Evolutionary conservation across 1,284 basidiomycete species (phyloP).

Genomic region (Moniliophthora roreri): DNA sequence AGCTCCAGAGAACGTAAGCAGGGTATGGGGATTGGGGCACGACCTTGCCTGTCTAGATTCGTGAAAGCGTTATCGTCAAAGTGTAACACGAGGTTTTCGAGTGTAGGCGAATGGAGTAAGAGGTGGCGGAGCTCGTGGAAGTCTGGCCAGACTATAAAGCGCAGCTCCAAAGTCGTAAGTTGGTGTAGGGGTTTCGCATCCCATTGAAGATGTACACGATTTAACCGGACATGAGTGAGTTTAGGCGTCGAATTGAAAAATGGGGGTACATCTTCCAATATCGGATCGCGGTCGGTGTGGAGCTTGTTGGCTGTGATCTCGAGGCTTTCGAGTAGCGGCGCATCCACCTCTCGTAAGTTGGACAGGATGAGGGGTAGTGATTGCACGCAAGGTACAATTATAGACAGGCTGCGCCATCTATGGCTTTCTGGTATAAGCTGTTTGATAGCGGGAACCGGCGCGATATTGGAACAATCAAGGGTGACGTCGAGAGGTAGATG

Average conservation of each 20-base stretch:
- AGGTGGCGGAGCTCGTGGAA: conserved; percentile 13
- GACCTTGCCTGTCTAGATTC: conserved; percentile 12
- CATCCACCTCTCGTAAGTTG: conserved; percentile 11
- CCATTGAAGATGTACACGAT: conserved; percentile 14
- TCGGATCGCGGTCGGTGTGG: conserved; percentile 7
- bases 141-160: conserved; percentile 16
- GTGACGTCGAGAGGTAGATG: conserved; percentile 16
- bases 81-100: conserved; percentile 16
- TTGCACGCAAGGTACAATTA: conserved; percentile 11
- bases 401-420: conserved; percentile 15
- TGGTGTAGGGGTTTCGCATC: conserved; percentile 11
- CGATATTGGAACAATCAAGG: conserved; percentile 13
- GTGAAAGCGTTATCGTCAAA: conserved; percentile 15
- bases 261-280: neutral
- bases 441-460: conserved; percentile 9
- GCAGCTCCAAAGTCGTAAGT: conserved; percentile 14
- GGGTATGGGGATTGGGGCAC: conserved; percentile 15
- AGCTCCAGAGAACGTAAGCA: conserved; percentile 15
- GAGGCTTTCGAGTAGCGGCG: conserved; percentile 13
- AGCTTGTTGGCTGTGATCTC: conserved; percentile 16
- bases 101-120: conserved; percentile 14
- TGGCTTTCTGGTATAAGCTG: conserved; percentile 13
- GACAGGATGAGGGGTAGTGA: conserved; percentile 10
- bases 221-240: conserved; percentile 16
- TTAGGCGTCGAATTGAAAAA: conserved; percentile 12